Percentiles rank a stretch among this genome's conserved stretches.
Evolutionary conservation across 2,329 filamentous ascomycete genomes (phyloP).

Genomic region (Colletotrichum sp.): DNA sequence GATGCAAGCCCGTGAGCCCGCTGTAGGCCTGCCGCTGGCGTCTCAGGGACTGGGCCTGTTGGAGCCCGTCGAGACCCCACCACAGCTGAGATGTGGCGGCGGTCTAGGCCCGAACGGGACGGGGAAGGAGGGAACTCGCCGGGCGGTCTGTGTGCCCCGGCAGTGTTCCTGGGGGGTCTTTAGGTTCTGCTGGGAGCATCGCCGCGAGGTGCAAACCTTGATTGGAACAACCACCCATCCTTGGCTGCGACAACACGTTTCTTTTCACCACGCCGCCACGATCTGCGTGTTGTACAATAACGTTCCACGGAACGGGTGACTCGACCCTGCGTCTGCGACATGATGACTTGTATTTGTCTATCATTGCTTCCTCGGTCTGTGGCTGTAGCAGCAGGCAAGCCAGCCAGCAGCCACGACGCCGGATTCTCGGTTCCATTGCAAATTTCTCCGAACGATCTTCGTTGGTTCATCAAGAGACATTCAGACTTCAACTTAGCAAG

Average conservation of each 20-base stretch:
- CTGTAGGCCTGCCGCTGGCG: not conserved
- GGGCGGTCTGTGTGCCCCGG: not conserved
- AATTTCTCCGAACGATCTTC: not conserved
- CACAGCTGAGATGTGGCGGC: not conserved
- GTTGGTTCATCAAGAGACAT: not conserved
- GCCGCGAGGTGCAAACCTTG: not conserved
- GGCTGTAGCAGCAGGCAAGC: not conserved
- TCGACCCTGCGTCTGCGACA: not conserved
- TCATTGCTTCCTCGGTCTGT: not conserved
- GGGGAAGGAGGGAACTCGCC: not conserved
- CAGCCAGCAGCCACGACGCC: not conserved
- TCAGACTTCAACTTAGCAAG: not conserved
- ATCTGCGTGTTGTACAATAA: not conserved
- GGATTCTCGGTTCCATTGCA: not conserved
- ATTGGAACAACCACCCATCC: not conserved
- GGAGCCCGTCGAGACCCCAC: not conserved
- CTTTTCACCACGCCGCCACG: not conserved
- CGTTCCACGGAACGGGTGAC: not conserved
- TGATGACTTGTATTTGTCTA: not conserved
- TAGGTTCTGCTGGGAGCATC: not conserved
- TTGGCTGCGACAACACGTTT: not conserved
- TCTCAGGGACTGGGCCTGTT: not conserved
- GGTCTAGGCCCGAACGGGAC: not conserved
- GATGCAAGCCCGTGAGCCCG: not conserved
- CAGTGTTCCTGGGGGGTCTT: not conserved